A percentile compares a stretch with the other conserved stretches of the same genome.
Conservation (phyloP, 2,329 filamentous ascomycete genomes). For the Ceratocystiopsis brevicomis region DNA sequence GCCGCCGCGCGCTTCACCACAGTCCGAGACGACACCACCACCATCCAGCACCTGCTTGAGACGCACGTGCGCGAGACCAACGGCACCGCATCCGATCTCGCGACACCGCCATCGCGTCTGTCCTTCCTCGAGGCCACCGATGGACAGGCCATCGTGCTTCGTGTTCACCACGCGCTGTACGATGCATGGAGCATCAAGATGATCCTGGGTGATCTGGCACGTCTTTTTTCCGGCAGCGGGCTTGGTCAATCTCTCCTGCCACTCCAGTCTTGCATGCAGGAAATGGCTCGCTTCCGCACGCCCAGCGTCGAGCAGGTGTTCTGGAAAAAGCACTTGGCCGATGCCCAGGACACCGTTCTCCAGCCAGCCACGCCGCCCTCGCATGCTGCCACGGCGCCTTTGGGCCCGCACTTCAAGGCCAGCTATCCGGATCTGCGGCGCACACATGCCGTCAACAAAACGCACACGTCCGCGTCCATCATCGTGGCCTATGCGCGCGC, state of each 20-base stretch:
- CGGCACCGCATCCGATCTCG: too few species aligned
- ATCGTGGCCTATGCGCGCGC: slow-evolving; percentile 6
- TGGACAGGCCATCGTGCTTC: slow-evolving; percentile 10
- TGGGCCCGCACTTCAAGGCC: slow-evolving; percentile 7
- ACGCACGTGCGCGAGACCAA: too few species aligned
- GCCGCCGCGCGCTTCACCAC: too few species aligned
- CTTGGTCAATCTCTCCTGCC: too few species aligned
- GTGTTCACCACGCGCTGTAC: slow-evolving; percentile 12
- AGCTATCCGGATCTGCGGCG: slow-evolving; percentile 1
- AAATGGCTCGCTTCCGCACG: too few species aligned
- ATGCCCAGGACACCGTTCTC: too few species aligned
- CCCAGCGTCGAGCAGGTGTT: too few species aligned
- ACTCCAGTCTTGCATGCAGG: too few species aligned
- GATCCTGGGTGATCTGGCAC: slow-evolving; percentile 9
- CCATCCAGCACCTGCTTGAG: too few species aligned
- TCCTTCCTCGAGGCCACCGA: slow-evolving; percentile 9
- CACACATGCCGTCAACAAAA: neutral
- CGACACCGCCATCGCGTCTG: slow-evolving; percentile 7
- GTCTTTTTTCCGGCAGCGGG: neutral
- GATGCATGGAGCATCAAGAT: slow-evolving; percentile 14
- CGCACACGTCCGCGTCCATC: slow-evolving; percentile 3
- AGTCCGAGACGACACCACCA: too few species aligned
- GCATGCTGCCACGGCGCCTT: neutral
- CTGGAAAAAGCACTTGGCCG: too few species aligned
- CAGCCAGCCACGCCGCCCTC: too few species aligned